Percentiles rank a stretch among this genome's conserved stretches.
phyloP scores from a whole-genome alignment of 768 basidiomycete genomes.

The Coprinellus micaceus region DNA sequence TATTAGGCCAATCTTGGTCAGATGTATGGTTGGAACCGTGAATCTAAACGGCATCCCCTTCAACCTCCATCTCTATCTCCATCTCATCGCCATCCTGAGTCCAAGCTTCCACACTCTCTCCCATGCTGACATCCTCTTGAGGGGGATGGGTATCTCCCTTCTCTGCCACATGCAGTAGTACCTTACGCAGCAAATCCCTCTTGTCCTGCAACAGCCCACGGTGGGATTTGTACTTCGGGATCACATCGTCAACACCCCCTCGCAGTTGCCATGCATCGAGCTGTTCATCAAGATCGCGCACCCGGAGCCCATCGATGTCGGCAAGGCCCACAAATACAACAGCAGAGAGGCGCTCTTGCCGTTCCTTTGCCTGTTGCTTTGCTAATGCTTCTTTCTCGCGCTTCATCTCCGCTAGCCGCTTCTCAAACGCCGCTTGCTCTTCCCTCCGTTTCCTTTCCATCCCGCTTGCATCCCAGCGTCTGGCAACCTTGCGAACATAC shows the following conservation, averaged over 20 bases:
- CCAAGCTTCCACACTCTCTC: not conserved
- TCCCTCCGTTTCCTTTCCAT: not conserved
- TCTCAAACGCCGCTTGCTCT: not conserved
- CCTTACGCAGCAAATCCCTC: not conserved
- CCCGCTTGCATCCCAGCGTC: not conserved
- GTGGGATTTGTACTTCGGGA: not conserved
- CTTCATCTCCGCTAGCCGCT: not conserved
- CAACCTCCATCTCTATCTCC: not conserved
- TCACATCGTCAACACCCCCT: not conserved
- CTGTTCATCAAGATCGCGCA: not conserved
- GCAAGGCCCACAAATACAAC: not conserved
- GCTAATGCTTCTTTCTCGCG: not conserved
- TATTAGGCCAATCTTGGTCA: too few relatives aligned
- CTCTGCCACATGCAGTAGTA: too few relatives aligned
- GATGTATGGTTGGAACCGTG: too few relatives aligned
- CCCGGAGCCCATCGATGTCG: not conserved
- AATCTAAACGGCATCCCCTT: too few relatives aligned
- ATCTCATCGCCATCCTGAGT: not conserved
- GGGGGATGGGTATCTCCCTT: too few relatives aligned
- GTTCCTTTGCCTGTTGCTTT: not conserved
- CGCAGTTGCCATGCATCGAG: not conserved
- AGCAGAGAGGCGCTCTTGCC: not conserved
- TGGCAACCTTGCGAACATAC: not conserved
- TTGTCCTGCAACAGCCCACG: not conserved
- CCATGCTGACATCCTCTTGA: too few relatives aligned